Conservation (phyloP, 805 yeast species). For the Ascoidea asiatica region DNA sequence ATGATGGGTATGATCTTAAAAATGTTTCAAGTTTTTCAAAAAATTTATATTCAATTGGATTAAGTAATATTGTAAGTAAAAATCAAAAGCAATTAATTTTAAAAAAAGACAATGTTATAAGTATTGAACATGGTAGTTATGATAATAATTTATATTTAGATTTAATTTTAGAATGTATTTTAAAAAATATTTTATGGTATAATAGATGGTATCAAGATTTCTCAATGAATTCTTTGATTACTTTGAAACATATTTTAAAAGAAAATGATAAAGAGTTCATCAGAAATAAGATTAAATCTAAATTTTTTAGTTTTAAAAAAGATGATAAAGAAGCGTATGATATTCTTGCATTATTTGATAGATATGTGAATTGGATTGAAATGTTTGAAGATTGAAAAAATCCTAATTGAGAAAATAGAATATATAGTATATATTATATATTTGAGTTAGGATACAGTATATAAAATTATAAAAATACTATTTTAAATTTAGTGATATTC, state of each 20-base stretch:
- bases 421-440: background rate
- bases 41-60: slow-evolving; percentile 14
- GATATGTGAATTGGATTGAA: slow-evolving; percentile 10
- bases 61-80: slow-evolving; percentile 5
- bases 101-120: slow-evolving; percentile 10
- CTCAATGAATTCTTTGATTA: slow-evolving; percentile 27
- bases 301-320: slow-evolving; percentile 3
- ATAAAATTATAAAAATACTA: slow-evolving; percentile 1
- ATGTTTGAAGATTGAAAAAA: slow-evolving; percentile 6
- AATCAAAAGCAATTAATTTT: slow-evolving; percentile 1
- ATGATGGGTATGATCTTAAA: background rate
- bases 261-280: slow-evolving; percentile 20
- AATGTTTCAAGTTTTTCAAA: slow-evolving; percentile 1
- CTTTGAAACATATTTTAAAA: slow-evolving; percentile 27
- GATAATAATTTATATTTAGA: slow-evolving; percentile 19
- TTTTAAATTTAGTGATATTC: slow-evolving; percentile 4
- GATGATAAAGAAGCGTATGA: slow-evolving; percentile 14
- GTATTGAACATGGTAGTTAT: slow-evolving; percentile 11
- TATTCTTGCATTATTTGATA: slow-evolving; percentile 9
- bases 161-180: slow-evolving; percentile 25
- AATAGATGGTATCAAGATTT: slow-evolving; percentile 51
- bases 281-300: slow-evolving; percentile 16
- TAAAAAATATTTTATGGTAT: slow-evolving; percentile 46
- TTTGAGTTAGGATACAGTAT: background rate
- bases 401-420: background rate